Evolutionary conservation across 805 yeast genomes (phyloP).

Genomic region (Ogataea salicorniae): DNA sequence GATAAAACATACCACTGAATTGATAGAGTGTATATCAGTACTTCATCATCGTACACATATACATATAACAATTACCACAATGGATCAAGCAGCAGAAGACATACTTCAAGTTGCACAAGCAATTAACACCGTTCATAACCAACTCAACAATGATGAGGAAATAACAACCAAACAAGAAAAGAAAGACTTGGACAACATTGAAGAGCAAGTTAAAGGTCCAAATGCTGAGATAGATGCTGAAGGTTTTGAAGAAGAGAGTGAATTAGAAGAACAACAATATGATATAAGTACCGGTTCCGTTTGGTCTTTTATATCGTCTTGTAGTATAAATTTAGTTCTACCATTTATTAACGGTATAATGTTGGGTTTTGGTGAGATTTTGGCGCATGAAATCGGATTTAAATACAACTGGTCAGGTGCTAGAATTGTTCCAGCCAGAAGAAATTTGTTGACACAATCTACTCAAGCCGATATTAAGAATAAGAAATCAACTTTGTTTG

Average conservation of each 20-base stretch:
- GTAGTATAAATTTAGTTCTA: constrained; percentile 69
- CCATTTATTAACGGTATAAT: constrained; percentile 92
- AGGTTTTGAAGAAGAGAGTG: not conserved
- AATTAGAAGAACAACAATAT: constrained; percentile 1
- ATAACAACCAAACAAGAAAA: constrained; percentile 11
- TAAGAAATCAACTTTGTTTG: constrained; percentile 6
- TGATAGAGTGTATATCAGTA: not conserved
- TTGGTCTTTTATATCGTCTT: constrained; percentile 39
- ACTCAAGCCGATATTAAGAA: constrained; percentile 3
- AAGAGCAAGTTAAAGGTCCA: constrained; percentile 7
- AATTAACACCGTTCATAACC: constrained; percentile 8
- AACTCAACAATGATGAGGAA: constrained; percentile 8
- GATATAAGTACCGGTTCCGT: constrained; percentile 21
- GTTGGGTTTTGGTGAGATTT: constrained; percentile 93
- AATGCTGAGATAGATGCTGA: not conserved
- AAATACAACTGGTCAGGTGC: constrained; percentile 72
- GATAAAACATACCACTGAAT: too few species aligned
- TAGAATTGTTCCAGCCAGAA: constrained; percentile 17
- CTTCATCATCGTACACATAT: not conserved
- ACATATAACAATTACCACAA: not conserved
- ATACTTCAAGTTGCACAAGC: constrained; percentile 11
- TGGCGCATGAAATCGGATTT: constrained; percentile 90
- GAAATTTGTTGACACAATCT: constrained; percentile 4
- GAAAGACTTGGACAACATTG: constrained; percentile 8
- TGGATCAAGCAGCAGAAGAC: constrained; percentile 6